A percentile compares a stretch with the other conserved stretches of the same genome.
phyloP scores from a whole-genome alignment of 2,329 filamentous ascomycete species.

The Colletotrichum tabaci region DNA sequence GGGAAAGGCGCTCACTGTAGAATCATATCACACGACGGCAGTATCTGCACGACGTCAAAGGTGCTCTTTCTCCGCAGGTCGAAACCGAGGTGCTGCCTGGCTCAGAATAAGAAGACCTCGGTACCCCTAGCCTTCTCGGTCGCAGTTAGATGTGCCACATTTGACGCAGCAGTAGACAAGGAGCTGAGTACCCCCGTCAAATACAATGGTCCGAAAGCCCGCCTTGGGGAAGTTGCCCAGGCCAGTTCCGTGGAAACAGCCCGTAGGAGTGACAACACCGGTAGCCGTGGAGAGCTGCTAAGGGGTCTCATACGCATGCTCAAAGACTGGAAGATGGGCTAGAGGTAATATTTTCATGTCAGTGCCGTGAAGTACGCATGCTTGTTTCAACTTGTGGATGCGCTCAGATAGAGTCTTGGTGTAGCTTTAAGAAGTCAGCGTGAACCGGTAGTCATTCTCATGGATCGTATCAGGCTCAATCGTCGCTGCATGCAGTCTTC shows the following conservation, averaged over 20 bases:
- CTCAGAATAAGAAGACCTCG: conserved; percentile 1
- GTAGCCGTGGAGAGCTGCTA: conserved; percentile 48
- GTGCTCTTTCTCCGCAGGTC: conserved; percentile 53
- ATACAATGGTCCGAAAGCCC: conserved; percentile 54
- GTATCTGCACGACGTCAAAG: conserved; percentile 56
- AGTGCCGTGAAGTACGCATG: conserved; percentile 41
- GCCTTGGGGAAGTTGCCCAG: conserved; percentile 47
- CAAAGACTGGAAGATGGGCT: conserved; percentile 60
- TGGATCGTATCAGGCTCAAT: not conserved
- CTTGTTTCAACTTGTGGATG: conserved; percentile 47
- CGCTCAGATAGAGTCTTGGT: conserved; percentile 47
- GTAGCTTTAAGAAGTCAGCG: conserved; percentile 29
- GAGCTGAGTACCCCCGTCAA: conserved; percentile 58
- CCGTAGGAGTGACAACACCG: conserved; percentile 8
- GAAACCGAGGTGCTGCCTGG: conserved; percentile 45
- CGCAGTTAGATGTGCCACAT: conserved; percentile 35
- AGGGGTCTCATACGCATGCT: conserved; percentile 55
- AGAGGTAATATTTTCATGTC: conserved; percentile 53
- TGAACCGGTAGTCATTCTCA: not conserved
- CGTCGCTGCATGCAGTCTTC: conserved; percentile 46
- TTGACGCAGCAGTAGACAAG: conserved; percentile 58
- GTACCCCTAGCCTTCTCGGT: not conserved
- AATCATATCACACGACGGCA: conserved; percentile 56
- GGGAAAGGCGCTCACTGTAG: conserved; percentile 59
- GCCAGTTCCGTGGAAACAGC: conserved; percentile 47